Evolutionary conservation across 2,329 filamentous ascomycete genomes (phyloP).

Genomic region (Nakataea oryzae): DNA sequence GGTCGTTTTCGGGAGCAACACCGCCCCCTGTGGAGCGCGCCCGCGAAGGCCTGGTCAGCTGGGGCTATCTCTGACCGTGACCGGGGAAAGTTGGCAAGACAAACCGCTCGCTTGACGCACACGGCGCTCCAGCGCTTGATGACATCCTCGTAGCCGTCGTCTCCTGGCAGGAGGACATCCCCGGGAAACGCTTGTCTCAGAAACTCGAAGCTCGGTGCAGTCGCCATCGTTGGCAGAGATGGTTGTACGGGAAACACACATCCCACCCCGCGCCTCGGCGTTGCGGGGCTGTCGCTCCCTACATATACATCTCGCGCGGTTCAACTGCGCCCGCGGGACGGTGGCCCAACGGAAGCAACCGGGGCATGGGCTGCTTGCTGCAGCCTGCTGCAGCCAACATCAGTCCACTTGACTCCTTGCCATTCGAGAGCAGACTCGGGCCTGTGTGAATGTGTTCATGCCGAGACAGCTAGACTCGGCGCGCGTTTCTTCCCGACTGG

Average conservation of each 20-base stretch:
- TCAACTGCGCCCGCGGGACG: too few relatives aligned
- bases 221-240: background rate
- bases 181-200: background rate
- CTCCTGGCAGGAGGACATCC: background rate
- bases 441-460: too few relatives aligned
- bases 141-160: background rate
- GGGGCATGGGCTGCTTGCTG: background rate
- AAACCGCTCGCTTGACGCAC: background rate
- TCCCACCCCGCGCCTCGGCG: background rate
- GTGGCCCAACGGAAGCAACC: too few relatives aligned
- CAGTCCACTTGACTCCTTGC: too few relatives aligned
- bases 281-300: background rate
- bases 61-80: too few relatives aligned
- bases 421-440: too few relatives aligned
- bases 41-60: background rate
- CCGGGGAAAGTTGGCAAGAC: background rate
- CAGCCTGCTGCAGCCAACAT: background rate
- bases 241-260: background rate
- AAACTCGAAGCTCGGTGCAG: background rate
- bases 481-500: too few relatives aligned
- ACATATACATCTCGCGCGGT: too few relatives aligned
- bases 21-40: slow-evolving; percentile 10
- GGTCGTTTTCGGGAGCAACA: slow-evolving; percentile 28
- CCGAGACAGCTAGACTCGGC: too few relatives aligned
- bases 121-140: background rate